These are phyloP conservation scores for Anisogramma anomala DNA, from an alignment of 2,329 filamentous ascomycete genomes.

Conservation along the genomic window DNA sequence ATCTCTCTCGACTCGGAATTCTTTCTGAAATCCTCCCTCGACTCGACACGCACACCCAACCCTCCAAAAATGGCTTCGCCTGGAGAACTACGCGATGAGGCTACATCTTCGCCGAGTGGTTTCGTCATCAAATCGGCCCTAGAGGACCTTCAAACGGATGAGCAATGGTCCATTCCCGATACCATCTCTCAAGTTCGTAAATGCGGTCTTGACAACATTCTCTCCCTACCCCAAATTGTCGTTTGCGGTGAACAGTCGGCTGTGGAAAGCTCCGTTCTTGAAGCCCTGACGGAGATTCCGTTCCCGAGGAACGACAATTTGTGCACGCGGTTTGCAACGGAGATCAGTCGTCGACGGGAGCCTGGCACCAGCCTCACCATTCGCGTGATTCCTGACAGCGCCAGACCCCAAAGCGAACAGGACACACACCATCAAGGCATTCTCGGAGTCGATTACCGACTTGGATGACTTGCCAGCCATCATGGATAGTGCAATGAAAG, in stretches of 20 bases:
- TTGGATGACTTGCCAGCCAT: neutral
- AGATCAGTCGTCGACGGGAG: slow-evolving; percentile 6
- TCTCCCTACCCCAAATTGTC: slow-evolving; percentile 1
- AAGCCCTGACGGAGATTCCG: slow-evolving; percentile 6
- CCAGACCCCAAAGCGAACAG: neutral
- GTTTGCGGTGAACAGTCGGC: slow-evolving; percentile 2
- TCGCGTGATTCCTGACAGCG: neutral
- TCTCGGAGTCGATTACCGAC: neutral
- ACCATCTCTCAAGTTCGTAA: slow-evolving; percentile 2
- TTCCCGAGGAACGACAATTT: slow-evolving; percentile 5
- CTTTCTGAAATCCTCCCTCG: too few relatives aligned
- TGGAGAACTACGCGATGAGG: too few relatives aligned
- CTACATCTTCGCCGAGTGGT: too few relatives aligned
- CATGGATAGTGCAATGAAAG: neutral
- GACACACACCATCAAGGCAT: neutral
- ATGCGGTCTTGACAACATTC: neutral
- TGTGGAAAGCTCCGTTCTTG: slow-evolving; percentile 1
- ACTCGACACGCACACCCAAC: too few relatives aligned
- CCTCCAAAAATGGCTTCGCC: too few relatives aligned
- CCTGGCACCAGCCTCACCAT: neutral
- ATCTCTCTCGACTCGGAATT: too few relatives aligned
- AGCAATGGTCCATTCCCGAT: slow-evolving; percentile 5
- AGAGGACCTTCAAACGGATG: slow-evolving; percentile 3
- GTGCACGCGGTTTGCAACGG: slow-evolving; percentile 8
- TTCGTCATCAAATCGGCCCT: neutral